Conservation (phyloP, 202 grass and related monocot species). For the Digitaria exilis region DNA sequence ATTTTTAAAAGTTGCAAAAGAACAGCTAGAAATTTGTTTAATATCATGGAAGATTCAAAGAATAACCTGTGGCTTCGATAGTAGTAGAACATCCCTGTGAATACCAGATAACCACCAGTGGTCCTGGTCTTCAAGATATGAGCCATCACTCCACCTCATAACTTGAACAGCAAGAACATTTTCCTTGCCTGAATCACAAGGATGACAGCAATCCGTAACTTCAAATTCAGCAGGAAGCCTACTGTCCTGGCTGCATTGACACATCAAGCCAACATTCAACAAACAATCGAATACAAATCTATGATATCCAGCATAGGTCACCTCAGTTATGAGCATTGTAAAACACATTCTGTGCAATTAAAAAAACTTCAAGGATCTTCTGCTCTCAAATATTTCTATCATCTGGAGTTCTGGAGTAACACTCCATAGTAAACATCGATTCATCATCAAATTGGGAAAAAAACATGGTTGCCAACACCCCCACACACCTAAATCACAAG, state of each 20-base stretch:
- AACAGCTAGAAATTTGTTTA: background rate
- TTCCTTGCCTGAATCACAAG: constrained; percentile 65
- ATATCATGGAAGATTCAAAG: constrained; percentile 26
- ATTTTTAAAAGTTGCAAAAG: background rate
- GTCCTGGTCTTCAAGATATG: constrained; percentile 99
- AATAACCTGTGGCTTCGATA: constrained; percentile 94
- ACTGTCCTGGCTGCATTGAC: constrained; percentile 86
- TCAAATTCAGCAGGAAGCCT: constrained; percentile 97
- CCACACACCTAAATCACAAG: constrained; percentile 3
- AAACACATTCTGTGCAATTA: background rate
- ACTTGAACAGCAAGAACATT: constrained; percentile 98
- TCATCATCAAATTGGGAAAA: background rate
- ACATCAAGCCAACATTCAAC: constrained; percentile 21
- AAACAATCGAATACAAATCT: background rate
- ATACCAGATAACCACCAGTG: constrained; percentile 99
- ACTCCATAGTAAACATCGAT: constrained; percentile 3
- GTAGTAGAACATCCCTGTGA: constrained; percentile 90
- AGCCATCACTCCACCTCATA: constrained; percentile 97
- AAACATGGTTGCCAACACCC: background rate
- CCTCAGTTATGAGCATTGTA: background rate
- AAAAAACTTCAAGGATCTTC: constrained; percentile 14
- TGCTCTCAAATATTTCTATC: constrained; percentile 12
- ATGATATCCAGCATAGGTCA: background rate
- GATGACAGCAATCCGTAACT: constrained; percentile 84
- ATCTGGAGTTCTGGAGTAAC: background rate